These are phyloP conservation scores for Penicillium herquei DNA, from an alignment of 495 filamentous ascomycete genomes.

Conservation along the genomic window DNA sequence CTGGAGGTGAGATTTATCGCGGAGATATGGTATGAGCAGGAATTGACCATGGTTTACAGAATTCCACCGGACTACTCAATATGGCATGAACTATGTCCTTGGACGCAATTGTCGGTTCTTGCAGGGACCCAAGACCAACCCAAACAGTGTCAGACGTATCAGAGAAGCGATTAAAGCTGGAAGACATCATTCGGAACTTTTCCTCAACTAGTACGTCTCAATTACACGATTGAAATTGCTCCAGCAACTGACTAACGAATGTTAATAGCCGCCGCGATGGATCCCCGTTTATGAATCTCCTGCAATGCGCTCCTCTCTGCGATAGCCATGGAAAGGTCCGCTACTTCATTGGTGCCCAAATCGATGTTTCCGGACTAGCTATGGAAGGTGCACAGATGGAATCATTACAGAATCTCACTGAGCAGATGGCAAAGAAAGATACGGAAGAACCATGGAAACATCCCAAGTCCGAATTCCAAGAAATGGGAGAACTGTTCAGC, in stretches of 20 bases:
- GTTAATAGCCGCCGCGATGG: conserved; percentile 54
- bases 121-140: conserved; percentile 56
- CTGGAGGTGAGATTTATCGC: conserved; percentile 54
- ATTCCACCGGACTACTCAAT: conserved; percentile 63
- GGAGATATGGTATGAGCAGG: background rate
- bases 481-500: conserved; percentile 58
- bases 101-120: conserved; percentile 64
- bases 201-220: conserved; percentile 63
- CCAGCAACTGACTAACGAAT: background rate
- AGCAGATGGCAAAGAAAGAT: background rate
- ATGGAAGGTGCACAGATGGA: conserved; percentile 16
- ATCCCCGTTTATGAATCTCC: conserved; percentile 63
- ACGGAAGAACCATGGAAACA: background rate
- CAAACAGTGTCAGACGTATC: conserved; percentile 52
- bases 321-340: conserved; percentile 10
- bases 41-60: conserved; percentile 32
- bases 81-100: conserved; percentile 56
- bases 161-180: conserved; percentile 53
- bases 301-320: conserved; percentile 60
- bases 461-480: conserved; percentile 44
- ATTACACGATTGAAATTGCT: background rate
- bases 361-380: conserved; percentile 14
- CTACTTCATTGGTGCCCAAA: conserved; percentile 16
- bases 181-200: conserved; percentile 63
- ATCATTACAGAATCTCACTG: conserved; percentile 5